Evolutionary conservation across 2,329 filamentous ascomycete genomes (phyloP).

Genomic region (Domatiomyces globalis): DNA sequence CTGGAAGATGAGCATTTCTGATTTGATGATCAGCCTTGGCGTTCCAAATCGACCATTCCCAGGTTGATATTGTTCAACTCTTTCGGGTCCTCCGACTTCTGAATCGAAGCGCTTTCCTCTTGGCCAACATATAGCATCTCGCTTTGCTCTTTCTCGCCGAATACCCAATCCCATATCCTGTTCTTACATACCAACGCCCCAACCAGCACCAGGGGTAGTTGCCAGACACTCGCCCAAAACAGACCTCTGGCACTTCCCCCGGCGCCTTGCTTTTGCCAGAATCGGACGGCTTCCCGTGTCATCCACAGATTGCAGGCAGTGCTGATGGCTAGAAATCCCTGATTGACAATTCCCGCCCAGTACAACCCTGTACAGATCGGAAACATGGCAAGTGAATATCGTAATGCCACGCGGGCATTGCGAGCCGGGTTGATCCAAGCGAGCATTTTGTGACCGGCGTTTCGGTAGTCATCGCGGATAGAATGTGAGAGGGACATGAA

Average conservation of each 20-base stretch:
- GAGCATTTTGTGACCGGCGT: constrained; percentile 56
- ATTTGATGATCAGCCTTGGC: neutral
- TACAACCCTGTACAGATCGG: constrained; percentile 74
- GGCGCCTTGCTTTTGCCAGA: constrained; percentile 65
- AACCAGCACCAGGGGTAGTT: constrained; percentile 77
- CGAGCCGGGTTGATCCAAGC: constrained; percentile 73
- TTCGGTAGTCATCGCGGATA: constrained; percentile 78
- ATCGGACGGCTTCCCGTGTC: constrained; percentile 59
- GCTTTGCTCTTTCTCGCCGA: constrained; percentile 42
- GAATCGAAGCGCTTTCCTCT: constrained; percentile 19
- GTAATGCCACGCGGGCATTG: constrained; percentile 73
- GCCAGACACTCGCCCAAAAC: constrained; percentile 98
- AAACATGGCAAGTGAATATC: constrained; percentile 75
- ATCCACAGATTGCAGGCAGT: constrained; percentile 78
- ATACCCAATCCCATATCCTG: constrained; percentile 75
- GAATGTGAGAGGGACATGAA: constrained; percentile 89
- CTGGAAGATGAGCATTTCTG: neutral
- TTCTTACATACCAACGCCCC: constrained; percentile 87
- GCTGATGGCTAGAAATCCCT: constrained; percentile 69
- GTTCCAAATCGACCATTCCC: neutral
- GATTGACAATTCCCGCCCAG: constrained; percentile 67
- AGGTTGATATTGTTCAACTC: neutral
- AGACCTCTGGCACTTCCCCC: constrained; percentile 68
- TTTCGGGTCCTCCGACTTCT: neutral
- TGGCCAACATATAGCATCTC: constrained; percentile 41